Base-by-base conservation (phyloP, 2,329 filamentous ascomycete genomes). In the Colletotrichum abscissum region DNA sequence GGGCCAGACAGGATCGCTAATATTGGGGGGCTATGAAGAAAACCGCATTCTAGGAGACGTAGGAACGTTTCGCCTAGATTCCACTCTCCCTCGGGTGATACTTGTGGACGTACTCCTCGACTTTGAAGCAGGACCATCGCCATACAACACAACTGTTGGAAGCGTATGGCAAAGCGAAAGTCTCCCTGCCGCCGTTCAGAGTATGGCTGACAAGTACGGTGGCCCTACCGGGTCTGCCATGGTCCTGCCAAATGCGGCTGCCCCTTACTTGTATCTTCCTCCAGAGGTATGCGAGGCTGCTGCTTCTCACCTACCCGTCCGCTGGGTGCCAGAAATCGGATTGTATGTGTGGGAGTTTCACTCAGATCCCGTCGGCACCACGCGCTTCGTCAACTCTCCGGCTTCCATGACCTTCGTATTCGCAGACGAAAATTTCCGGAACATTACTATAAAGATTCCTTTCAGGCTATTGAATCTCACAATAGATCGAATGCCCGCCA, bases 1-100 rank as follows among this genome's bases (percentile, higher is more conserved):
- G 22, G 56, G 75, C 4, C 78, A 79, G 57, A 62, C 60, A 3
- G 80, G 79, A 0, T 81, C 79, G 4, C 73, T 82, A 7, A 64
- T 78, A 2, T 75, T 80, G 19, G 82, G 81, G 2, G 81, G 81
- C 1, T 83, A 82, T 69, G 80, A 82, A 63, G 76, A 78, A 64
- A 78, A 74, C 49, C 73, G 81, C 0, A 75, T 79, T 0, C 65
- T 82, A 12, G 81, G 78, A 0, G 71, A 77, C 1, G 74, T 77
- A 3, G 79, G 75, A 5, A 73, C 74, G 3, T 79, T 78, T 57
- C 26, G 63, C 22, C 64, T 63, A 16, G 35, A 74, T 33, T 56
- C 74, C 6, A 75, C 74, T 38, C 46, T 74, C 5, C 69, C 64
- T 5, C 6, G 33, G 59, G 69, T 74, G 22, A 76, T 70, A 59